A percentile compares a stretch with the other conserved stretches of the same genome.
phyloP scores from a whole-genome alignment of 164 flowering plant species.

The Litsea cubeba region DNA sequence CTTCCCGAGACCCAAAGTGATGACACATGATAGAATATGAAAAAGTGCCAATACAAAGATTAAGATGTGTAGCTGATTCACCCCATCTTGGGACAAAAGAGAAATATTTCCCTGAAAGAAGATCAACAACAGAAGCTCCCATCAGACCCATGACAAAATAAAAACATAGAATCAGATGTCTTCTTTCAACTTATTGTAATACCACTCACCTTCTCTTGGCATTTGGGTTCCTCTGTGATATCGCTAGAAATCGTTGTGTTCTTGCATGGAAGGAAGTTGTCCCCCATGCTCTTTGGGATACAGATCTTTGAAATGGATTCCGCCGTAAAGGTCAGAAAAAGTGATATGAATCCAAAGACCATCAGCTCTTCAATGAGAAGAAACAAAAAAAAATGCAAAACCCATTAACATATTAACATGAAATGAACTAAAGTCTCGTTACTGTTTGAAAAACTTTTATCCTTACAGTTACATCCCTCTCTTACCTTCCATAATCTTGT shows the following conservation, averaged over 20 bases:
- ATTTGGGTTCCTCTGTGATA: slow-evolving; percentile 37
- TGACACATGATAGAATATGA: slow-evolving; percentile 38
- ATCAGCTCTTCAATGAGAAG: slow-evolving; percentile 40
- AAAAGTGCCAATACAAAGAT: slow-evolving; percentile 45
- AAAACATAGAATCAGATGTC: too few relatives aligned
- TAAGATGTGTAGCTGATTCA: slow-evolving; percentile 34
- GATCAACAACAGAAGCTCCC: not conserved
- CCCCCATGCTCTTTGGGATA: slow-evolving; percentile 32
- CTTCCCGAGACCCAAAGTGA: slow-evolving; percentile 54
- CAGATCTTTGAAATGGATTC: slow-evolving; percentile 49
- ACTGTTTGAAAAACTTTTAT: too few relatives aligned
- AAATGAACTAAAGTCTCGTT: not conserved
- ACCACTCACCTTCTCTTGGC: slow-evolving; percentile 28
- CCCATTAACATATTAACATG: not conserved
- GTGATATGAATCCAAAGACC: slow-evolving; percentile 60
- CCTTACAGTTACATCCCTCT: not conserved
- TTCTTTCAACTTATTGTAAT: too few relatives aligned
- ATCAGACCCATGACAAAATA: slow-evolving; percentile 1
- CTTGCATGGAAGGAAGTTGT: slow-evolving; percentile 52
- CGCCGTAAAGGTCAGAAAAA: slow-evolving; percentile 36
- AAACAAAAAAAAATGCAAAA: not conserved
- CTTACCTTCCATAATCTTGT: slow-evolving; percentile 57
- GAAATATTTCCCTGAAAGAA: slow-evolving; percentile 46
- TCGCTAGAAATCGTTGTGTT: slow-evolving; percentile 10
- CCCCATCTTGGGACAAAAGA: slow-evolving; percentile 39